Evolutionary conservation across 306 rosid genomes (phyloP).

Genomic region (Lathyrus aphaca): DNA sequence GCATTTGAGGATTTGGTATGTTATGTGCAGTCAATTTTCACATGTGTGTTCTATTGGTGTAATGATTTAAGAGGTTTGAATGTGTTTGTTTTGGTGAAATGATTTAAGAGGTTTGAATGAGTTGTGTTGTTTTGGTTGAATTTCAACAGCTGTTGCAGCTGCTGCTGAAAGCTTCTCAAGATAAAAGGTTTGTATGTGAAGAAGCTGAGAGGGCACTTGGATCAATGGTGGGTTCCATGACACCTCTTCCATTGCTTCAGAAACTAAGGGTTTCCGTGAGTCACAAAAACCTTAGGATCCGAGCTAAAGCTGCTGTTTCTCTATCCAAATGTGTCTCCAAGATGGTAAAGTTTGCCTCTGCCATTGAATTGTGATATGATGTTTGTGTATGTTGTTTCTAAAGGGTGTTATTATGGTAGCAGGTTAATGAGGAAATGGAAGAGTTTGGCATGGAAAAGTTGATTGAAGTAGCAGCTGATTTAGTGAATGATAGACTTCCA

Average conservation of each 20-base stretch:
- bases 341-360: conserved; percentile 55
- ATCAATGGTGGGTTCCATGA: conserved; percentile 63
- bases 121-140: conserved; percentile 34
- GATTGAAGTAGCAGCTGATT: conserved; percentile 72
- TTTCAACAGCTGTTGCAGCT: conserved; percentile 70
- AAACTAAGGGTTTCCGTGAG: conserved; percentile 61
- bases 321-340: conserved; percentile 77
- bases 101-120: conserved; percentile 8
- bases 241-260: conserved; percentile 72
- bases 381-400: conserved; percentile 3
- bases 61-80: conserved; percentile 11
- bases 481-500: conserved; percentile 83
- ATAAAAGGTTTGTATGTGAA: conserved; percentile 89
- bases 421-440: conserved; percentile 76
- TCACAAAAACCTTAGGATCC: conserved; percentile 70
- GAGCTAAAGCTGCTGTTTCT: conserved; percentile 83
- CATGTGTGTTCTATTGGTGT: not conserved
- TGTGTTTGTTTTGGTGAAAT: conserved; percentile 6
- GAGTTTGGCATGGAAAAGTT: conserved; percentile 65
- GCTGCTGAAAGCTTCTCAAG: conserved; percentile 86
- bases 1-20: conserved; percentile 80
- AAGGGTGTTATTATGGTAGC: conserved; percentile 15
- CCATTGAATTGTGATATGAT: not conserved
- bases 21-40: conserved; percentile 28
- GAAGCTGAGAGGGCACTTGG: conserved; percentile 80